Evolutionary conservation across 331 rosid species (phyloP), one percentile per base, ranked within the genome.

Genomic region (Telfairia occidentalis): DNA sequence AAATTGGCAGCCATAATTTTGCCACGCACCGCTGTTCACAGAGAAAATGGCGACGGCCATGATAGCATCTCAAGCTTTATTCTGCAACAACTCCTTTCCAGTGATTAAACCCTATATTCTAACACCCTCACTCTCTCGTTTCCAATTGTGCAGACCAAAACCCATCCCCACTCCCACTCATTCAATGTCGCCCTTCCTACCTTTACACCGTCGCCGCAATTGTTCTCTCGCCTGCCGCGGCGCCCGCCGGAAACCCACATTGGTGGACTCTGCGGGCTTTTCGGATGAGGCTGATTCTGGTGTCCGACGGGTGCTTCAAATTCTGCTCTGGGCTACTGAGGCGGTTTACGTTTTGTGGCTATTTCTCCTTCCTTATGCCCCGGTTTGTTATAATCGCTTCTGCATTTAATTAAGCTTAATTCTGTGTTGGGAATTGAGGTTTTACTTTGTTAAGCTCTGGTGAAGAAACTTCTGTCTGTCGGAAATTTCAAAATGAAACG

Each of bases 281-380:
- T 3, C 32, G 16, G 81, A 81, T 21, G 89, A 73, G 13, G 67
- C 76, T 16, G 80, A 84, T 46, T 82, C 7, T 8, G 58, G 80
- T 70, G 24, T 78, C 0, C 84, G 82, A 66, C 81, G 80, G 42
- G 35, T 81, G 77, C 81, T 87, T 71, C 93, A 77, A 80, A 63
- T 74, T 70, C 37, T 75, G 78, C 67, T 91, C 55, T 91, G 97
- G 98, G 80, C 82, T 24, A 86, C 90, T 12, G 98, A 86, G 76
- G 96, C 77, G 34, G 82, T 84, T 79, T 94, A 94, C 92, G 73
- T 94, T 78, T 69, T 85, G 75, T 91, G 97, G 96, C 97, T 88
- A 61, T 91, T 94, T 79, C 75, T 94, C 50, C 98, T 94, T 78
- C 97, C 96, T 52, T 88, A 78, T 79, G 98, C 97, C 76, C 98